Conservation (phyloP, 345 rosid species). For the Moricandia arvensis region DNA sequence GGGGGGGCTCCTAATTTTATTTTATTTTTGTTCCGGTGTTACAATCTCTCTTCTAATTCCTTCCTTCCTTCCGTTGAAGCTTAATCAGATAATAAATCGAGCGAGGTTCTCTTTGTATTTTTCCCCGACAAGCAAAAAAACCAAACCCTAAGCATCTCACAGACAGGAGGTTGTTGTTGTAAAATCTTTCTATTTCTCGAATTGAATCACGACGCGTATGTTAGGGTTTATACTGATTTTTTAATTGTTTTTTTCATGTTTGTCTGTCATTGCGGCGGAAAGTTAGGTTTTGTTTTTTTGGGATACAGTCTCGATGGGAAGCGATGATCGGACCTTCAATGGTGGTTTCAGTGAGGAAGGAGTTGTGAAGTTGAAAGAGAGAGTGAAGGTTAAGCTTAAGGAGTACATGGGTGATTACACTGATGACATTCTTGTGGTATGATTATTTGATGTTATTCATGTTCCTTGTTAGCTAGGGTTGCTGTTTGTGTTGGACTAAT, state of each 20-base stretch:
- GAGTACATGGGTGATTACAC: constrained; percentile 98
- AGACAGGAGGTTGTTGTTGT: neutral
- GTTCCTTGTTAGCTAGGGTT: constrained; percentile 1
- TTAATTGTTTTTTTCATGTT: neutral
- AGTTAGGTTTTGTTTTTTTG: constrained; percentile 27
- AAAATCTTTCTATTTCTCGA: constrained; percentile 7
- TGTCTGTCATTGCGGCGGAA: constrained; percentile 26
- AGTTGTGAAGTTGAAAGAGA: constrained; percentile 62
- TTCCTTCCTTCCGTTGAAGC: constrained; percentile 1
- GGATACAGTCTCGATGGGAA: constrained; percentile 52
- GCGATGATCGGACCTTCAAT: constrained; percentile 72
- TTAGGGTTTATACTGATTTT: constrained; percentile 23
- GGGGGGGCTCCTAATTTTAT: neutral
- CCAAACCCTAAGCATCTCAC: constrained; percentile 26
- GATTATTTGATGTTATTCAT: neutral
- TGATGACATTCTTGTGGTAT: constrained; percentile 95
- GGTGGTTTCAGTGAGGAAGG: constrained; percentile 74
- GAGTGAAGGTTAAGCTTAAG: constrained; percentile 74
- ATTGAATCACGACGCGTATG: constrained; percentile 9
- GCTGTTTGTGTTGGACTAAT: constrained; percentile 8
- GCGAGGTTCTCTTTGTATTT: constrained; percentile 16
- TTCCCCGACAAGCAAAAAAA: constrained; percentile 19
- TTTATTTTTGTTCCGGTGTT: neutral
- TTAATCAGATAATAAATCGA: constrained; percentile 6
- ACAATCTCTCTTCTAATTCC: neutral